Conservation (phyloP, 768 basidiomycete species). For the Rhodotorula taiwanensis region DNA sequence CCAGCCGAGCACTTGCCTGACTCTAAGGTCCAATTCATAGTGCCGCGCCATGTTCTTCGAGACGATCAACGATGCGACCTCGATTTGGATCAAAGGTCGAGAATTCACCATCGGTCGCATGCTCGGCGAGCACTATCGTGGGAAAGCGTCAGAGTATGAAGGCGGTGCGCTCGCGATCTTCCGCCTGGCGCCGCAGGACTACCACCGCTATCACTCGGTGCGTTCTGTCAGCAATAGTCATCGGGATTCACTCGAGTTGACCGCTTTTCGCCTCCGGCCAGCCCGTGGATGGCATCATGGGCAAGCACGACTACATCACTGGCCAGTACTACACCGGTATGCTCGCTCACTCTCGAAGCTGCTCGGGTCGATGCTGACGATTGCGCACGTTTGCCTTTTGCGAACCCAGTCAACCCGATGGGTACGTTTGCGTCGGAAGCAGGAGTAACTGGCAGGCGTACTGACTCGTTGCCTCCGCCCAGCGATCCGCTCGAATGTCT, state of each 20-base stretch:
- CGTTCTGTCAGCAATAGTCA: not conserved
- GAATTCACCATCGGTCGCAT: constrained; percentile 77
- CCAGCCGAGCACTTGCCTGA: not conserved
- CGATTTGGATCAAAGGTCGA: constrained; percentile 82
- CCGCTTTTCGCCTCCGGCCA: constrained; percentile 38
- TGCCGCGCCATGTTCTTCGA: constrained; percentile 94
- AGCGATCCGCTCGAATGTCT: constrained; percentile 73
- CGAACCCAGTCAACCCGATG: constrained; percentile 58
- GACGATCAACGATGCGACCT: constrained; percentile 73
- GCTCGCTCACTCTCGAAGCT: constrained; percentile 46
- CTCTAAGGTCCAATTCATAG: constrained; percentile 10
- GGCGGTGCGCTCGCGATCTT: constrained; percentile 86
- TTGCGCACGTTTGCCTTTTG: not conserved
- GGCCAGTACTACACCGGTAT: constrained; percentile 98
- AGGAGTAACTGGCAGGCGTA: not conserved
- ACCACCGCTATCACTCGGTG: constrained; percentile 34
- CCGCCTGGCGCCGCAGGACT: constrained; percentile 63
- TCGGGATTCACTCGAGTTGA: no score
- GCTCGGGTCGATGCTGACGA: not conserved
- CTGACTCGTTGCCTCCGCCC: not conserved
- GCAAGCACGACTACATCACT: constrained; percentile 69
- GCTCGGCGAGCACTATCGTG: constrained; percentile 69
- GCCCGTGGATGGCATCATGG: constrained; percentile 74
- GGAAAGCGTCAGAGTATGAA: constrained; percentile 61
- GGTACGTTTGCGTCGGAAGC: no score